Percentiles rank a stretch among this genome's conserved stretches.
Conservation (phyloP, 352 stramenopile genomes). For the Pythium rhizo-oryzae region DNA sequence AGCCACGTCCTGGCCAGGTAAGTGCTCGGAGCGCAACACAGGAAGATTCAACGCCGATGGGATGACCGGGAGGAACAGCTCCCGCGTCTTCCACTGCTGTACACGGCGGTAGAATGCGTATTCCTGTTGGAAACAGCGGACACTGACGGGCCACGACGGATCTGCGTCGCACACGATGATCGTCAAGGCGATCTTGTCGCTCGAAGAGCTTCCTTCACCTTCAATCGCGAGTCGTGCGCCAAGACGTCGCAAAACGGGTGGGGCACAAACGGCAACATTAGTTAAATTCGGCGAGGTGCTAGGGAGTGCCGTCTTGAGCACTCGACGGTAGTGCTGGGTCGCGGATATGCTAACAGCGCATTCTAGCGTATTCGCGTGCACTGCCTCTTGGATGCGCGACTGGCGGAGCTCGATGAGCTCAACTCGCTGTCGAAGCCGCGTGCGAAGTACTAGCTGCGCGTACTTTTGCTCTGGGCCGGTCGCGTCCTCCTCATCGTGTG, state of each 20-base stretch:
- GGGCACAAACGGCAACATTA: slow-evolving; percentile 5
- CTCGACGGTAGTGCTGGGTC: slow-evolving; percentile 4
- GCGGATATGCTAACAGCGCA: neutral
- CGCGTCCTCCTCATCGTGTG: neutral
- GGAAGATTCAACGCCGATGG: slow-evolving; percentile 1
- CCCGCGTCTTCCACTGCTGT: slow-evolving; percentile 18
- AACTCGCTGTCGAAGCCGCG: slow-evolving; percentile 1
- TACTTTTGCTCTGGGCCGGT: slow-evolving; percentile 1
- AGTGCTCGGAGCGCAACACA: slow-evolving; percentile 7
- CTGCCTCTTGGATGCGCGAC: neutral
- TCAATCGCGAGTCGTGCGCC: neutral
- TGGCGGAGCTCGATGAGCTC: neutral
- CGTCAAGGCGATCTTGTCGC: neutral
- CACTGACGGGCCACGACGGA: neutral
- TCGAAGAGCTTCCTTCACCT: neutral
- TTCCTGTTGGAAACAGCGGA: slow-evolving; percentile 2
- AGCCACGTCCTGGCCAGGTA: neutral
- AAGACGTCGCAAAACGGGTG: neutral
- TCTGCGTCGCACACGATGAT: slow-evolving; percentile 12
- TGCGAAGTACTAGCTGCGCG: slow-evolving; percentile 6
- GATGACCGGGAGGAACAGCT: slow-evolving; percentile 26
- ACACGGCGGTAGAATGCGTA: slow-evolving; percentile 16
- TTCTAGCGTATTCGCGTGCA: neutral
- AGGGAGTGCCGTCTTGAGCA: slow-evolving; percentile 21
- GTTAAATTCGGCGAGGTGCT: neutral